Evolutionary conservation across 306 rosid species (phyloP), one percentile per base, ranked within the genome.

Genomic region (Morella rubra): DNA sequence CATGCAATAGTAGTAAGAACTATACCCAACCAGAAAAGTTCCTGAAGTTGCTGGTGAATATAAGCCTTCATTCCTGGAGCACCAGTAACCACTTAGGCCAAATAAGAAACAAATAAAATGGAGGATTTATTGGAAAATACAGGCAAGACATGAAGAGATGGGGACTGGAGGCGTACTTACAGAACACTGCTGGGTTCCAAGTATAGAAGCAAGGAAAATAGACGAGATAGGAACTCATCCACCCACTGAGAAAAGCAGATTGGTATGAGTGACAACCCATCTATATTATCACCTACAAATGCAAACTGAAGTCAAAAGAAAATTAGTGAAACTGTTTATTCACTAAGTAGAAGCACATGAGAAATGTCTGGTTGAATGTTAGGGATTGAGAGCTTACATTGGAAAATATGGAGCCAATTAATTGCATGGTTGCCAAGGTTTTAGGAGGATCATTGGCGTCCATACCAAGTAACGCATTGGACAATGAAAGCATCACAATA

Each of bases 381-480:
- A 55, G 56, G 56, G 49, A 20, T 78, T 73, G 81, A 41, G 71
- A 60, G 37, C 99, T 91, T 86, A 96, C 99, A 85, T 88, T 96
- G 84, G 99, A 96, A 81, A 96, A 91, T 73, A 96, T 82, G 65
- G 99, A 91, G 83, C 96, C 96, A 76, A 96, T 87, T 75, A 96
- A 85, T 80, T 91, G 98, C 98, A 96, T 96, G 73, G 99, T 96
- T 76, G 98, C 99, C 91, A 92, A 83, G 68, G 99, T 96, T 89
- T 96, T 96, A 15, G 99, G 99, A 86, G 99, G 98, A 81, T 96
- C 99, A 51, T 96, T 96, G 75, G 98, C 99, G 79, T 96, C 99
- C 97, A 96, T 88, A 71, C 99, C 99, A 81, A 96, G 99, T 81
- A 96, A 83, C 50, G 99, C 99, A 80, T 96, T 92, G 76, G 99